Evolutionary conservation across 306 rosid genomes (phyloP).

Genomic region (Glycine soja): DNA sequence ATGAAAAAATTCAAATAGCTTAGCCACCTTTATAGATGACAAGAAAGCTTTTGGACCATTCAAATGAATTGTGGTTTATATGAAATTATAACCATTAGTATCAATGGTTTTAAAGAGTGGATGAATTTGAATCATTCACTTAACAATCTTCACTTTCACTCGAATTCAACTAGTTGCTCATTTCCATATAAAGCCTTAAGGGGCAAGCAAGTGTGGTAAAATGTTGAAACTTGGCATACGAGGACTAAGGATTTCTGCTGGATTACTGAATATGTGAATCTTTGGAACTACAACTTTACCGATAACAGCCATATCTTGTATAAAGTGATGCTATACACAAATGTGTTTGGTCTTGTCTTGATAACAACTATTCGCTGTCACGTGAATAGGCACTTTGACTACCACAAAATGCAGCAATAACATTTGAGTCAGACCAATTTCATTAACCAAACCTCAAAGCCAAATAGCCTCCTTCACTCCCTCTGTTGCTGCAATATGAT

Average conservation of each 20-base stretch:
- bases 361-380: not conserved
- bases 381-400: not conserved
- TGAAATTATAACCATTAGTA: slow-evolving; percentile 1
- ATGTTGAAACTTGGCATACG: not conserved
- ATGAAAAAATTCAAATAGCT: not conserved
- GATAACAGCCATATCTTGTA: not conserved
- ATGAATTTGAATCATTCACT: not conserved
- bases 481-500: not conserved
- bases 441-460: not conserved
- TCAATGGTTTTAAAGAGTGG: not conserved
- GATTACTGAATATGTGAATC: not conserved
- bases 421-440: not conserved
- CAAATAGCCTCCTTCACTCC: not conserved
- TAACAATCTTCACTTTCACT: not conserved
- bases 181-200: not conserved
- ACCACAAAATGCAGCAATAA: not conserved
- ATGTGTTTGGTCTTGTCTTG: not conserved
- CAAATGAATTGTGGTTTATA: not conserved
- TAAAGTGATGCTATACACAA: not conserved
- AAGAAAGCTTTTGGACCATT: not conserved
- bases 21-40: not conserved
- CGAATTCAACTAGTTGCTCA: not conserved
- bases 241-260: not conserved
- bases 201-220: no score
- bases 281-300: not conserved